Evolutionary conservation across 2,329 filamentous ascomycete genomes (phyloP).

Genomic region (Botrytis elliptica): DNA sequence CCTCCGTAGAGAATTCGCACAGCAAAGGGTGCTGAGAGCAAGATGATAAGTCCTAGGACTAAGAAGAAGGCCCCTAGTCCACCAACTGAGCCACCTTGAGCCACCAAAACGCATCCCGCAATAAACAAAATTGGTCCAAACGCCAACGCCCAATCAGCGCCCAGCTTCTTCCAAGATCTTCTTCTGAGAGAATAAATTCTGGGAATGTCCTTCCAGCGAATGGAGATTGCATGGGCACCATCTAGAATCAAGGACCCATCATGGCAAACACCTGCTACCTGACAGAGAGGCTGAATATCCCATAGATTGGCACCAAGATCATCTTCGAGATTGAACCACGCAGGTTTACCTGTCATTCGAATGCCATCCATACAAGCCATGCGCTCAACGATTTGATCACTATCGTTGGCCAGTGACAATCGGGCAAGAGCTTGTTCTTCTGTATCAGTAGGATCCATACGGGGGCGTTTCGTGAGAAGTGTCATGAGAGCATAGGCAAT

Average conservation of each 20-base stretch:
- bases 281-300: conserved; percentile 39
- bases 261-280: conserved; percentile 39
- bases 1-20: conserved; percentile 26
- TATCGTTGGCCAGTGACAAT: conserved; percentile 39
- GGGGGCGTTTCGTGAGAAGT: conserved; percentile 36
- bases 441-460: conserved; percentile 33
- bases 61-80: conserved; percentile 21
- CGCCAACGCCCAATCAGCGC: conserved; percentile 2
- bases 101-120: neutral
- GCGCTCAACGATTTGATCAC: conserved; percentile 38
- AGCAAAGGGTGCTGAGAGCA: conserved; percentile 22
- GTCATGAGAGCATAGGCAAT: conserved; percentile 40
- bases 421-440: conserved; percentile 39
- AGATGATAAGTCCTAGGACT: conserved; percentile 20
- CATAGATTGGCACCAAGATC: conserved; percentile 37
- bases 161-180: conserved; percentile 18
- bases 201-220: conserved; percentile 40
- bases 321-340: conserved; percentile 33
- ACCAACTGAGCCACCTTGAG: neutral
- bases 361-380: conserved; percentile 32
- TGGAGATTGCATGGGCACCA: conserved; percentile 36
- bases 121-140: conserved; percentile 15
- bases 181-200: conserved; percentile 15
- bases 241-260: conserved; percentile 39
- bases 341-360: conserved; percentile 8